Evolutionary conservation across 202 grass and related monocot genomes (phyloP).

Genomic region (Saccharum hybrid): DNA sequence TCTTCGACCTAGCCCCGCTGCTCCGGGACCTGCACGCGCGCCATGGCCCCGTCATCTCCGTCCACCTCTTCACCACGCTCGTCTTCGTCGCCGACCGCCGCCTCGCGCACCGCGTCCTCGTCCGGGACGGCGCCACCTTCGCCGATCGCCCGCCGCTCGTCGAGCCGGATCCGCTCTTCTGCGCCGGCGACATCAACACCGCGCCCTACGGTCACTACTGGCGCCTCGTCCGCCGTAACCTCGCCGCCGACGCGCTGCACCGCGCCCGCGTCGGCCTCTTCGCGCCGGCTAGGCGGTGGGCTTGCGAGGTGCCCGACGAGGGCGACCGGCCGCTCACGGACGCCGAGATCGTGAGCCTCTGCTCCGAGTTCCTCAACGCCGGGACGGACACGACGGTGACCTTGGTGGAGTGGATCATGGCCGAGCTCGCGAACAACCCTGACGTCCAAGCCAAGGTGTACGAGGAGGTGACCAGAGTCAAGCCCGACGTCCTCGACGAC

Average conservation of each 20-base stretch:
- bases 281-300: conserved; percentile 2
- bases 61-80: background rate
- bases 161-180: conserved; percentile 28
- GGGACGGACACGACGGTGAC: conserved; percentile 47
- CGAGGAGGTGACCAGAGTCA: background rate
- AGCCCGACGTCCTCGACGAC: conserved; percentile 5
- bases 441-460: conserved; percentile 34
- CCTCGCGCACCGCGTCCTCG: conserved; percentile 27
- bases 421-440: conserved; percentile 30
- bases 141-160: background rate
- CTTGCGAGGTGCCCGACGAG: background rate
- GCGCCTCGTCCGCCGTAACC: conserved; percentile 41
- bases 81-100: conserved; percentile 31
- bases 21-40: conserved; percentile 18
- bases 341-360: conserved; percentile 38
- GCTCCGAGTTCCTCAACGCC: conserved; percentile 56
- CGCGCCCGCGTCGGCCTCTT: conserved; percentile 11
- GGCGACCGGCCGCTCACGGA: conserved; percentile 23
- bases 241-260: conserved; percentile 21
- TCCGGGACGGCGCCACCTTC: conserved; percentile 28
- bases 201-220: conserved; percentile 25
- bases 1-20: conserved; percentile 9
- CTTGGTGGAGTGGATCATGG: conserved; percentile 55
- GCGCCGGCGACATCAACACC: conserved; percentile 28
- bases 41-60: background rate